These are phyloP conservation scores for Flammula alnicola DNA, from an alignment of 1,284 basidiomycete species.

Conservation along the genomic window DNA sequence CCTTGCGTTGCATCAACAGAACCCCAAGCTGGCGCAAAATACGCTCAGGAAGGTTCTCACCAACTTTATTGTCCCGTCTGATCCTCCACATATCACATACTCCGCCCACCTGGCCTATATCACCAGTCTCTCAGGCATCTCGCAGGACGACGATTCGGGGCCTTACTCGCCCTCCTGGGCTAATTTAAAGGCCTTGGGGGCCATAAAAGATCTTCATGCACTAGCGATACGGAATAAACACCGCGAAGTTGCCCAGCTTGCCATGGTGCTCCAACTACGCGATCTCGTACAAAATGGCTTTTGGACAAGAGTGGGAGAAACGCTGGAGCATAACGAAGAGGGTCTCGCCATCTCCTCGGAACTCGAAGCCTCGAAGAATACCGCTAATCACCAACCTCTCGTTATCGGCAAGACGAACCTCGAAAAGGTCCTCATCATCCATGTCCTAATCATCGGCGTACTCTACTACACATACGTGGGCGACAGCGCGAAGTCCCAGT, in stretches of 20 bases:
- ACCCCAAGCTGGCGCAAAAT: constrained; percentile 60
- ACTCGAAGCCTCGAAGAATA: constrained; percentile 6
- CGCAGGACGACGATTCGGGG: constrained; percentile 29
- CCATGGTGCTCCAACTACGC: constrained; percentile 49
- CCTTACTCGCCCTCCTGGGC: constrained; percentile 10
- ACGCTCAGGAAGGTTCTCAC: constrained; percentile 58
- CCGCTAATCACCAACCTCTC: background rate
- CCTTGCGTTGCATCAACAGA: constrained; percentile 53
- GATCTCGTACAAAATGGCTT: constrained; percentile 52
- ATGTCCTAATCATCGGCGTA: constrained; percentile 53
- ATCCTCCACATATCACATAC: constrained; percentile 59
- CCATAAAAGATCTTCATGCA: constrained; percentile 46
- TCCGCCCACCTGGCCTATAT: constrained; percentile 58
- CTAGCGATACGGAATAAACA: constrained; percentile 47
- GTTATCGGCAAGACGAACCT: constrained; percentile 15
- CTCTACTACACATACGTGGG: constrained; percentile 64
- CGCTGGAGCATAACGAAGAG: constrained; percentile 50
- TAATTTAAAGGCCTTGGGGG: constrained; percentile 42
- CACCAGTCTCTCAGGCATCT: constrained; percentile 41
- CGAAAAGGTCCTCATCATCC: constrained; percentile 31
- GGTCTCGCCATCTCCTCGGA: constrained; percentile 36
- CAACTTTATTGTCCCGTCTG: constrained; percentile 46
- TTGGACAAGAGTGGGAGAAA: constrained; percentile 54
- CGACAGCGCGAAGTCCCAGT: constrained; percentile 45
- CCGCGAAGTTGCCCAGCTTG: constrained; percentile 48